Evolutionary conservation across 306 rosid genomes (phyloP), one percentile per base, ranked within the genome.

Genomic region (Cucurbita ficifolia): DNA sequence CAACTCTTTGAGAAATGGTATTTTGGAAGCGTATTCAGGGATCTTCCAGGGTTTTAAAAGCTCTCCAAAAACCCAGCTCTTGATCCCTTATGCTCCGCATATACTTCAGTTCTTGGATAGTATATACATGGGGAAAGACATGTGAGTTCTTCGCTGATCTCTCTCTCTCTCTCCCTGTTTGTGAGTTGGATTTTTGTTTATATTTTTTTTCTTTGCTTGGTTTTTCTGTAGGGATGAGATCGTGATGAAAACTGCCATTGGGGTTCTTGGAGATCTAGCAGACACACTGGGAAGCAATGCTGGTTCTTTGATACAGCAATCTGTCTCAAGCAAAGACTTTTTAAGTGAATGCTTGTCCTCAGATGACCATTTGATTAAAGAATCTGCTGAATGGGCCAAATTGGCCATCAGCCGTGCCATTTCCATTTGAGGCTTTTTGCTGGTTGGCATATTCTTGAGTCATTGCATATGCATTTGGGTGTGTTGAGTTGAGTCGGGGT

Each of bases 301-400:
- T 21, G 92, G 88, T 59, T 82, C 88, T 14, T 73, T 92, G 82
- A 88, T 92, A 81, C 85, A 89, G 88, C 95, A 89, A 75, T 89
- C 96, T 55, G 86, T 80, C 78, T 92, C 96, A 24, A 86, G 96
- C 92, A 92, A 83, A 82, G 95, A 87, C 79, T 92, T 89, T 73
- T 87, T 89, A 77, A 86, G 81, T 43, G 97, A 92, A 72, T 92
- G 97, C 76, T 87, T 92, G 78, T 82, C 86, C 21, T 89, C 96
- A 16, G 95, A 89, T 36, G 97, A 92, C 76, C 94, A 75, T 80
- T 84, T 84, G 79, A 70, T 92, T 29, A 89, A 85, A 88, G 97
- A 92, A 86, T 84, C 97, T 22, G 97, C 96, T 0, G 97, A 92
- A 72, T 92, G 97, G 97, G 96, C 94, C 61, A 90, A 88, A 90